Evolutionary conservation across 2,329 filamentous ascomycete species (phyloP).

Genomic region (Lasiodiplodia theobromae): DNA sequence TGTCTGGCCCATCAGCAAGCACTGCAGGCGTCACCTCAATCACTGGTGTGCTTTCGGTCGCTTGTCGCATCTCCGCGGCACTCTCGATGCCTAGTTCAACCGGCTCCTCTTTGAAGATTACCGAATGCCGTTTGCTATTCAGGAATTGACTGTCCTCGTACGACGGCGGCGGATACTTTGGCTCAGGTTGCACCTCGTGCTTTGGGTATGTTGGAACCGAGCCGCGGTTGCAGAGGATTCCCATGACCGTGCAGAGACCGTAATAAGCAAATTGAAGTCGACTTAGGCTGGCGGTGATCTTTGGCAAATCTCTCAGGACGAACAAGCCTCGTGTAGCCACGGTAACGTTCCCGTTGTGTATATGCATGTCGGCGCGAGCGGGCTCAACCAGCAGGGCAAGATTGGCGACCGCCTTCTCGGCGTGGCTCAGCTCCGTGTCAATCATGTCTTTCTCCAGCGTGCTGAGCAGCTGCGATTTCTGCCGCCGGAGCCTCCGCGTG

Average conservation of each 20-base stretch:
- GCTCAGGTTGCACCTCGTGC: neutral
- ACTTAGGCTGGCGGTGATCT: constrained; percentile 30
- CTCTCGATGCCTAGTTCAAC: neutral
- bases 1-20: neutral
- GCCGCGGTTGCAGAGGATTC: neutral
- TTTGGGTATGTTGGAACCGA: neutral
- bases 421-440: constrained; percentile 26
- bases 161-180: constrained; percentile 1
- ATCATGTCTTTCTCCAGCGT: constrained; percentile 30
- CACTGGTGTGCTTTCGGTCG: neutral
- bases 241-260: constrained; percentile 29
- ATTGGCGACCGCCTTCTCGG: constrained; percentile 30
- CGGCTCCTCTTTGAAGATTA: neutral
- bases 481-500: constrained; percentile 28
- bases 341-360: constrained; percentile 27
- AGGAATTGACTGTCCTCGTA: constrained; percentile 8
- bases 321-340: constrained; percentile 30
- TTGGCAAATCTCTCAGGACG: constrained; percentile 31
- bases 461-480: constrained; percentile 30
- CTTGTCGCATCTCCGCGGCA: neutral
- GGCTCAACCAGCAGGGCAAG: constrained; percentile 33
- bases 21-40: constrained; percentile 7
- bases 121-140: neutral
- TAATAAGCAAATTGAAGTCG: constrained; percentile 32
- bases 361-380: constrained; percentile 30